Evolutionary conservation across 305 asterid genomes (phyloP), one percentile per base, ranked within the genome.

Genomic region (Plantago rigida): DNA sequence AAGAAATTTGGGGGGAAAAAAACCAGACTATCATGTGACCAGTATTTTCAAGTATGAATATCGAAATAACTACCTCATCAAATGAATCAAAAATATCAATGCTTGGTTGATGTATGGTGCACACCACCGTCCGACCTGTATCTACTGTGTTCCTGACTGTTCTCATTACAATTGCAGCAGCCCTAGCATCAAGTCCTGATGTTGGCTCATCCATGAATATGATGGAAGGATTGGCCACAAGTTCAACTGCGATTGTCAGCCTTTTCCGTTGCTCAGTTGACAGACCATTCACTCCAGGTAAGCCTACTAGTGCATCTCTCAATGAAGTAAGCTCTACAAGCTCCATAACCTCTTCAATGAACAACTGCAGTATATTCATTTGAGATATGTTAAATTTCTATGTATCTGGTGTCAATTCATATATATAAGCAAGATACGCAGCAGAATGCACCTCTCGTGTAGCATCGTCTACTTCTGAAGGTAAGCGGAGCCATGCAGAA

Each of bases 401-500:
- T 0, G 10, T 47, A 15, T 9, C n/a, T 55, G 26, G 31, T 9
- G 26, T 9, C 9, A 22, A 13, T 47, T 36, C 34, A 53, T 52
- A 13, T 46, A 29, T 11, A 26, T 13, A 54, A 28, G 42, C 12
- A 39, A 47, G 50, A 51, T 62, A 2, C 19, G 41, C 13, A 45
- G 59, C 1, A 5, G 56, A 28, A 46, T 45, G 63, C 19, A 89
- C 95, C 87, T 81, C 84, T 71, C 80, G 74, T 3, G 86, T 68
- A 48, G 73, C 77, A 28, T 75, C 2, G 34, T 84, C 81, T 11
- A 87, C 94, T 68, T 82, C 90, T 41, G 82, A 77, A 44, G 98
- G 87, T 66, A 91, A 60, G 5, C 98, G 81, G 31, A 91, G 96
- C 96, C 90, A 91, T 0, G 98, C 94, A 4, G 98, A 87, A 64